Base-by-base conservation (phyloP, 805 yeast species). In the Nakazawaea siamensis region DNA sequence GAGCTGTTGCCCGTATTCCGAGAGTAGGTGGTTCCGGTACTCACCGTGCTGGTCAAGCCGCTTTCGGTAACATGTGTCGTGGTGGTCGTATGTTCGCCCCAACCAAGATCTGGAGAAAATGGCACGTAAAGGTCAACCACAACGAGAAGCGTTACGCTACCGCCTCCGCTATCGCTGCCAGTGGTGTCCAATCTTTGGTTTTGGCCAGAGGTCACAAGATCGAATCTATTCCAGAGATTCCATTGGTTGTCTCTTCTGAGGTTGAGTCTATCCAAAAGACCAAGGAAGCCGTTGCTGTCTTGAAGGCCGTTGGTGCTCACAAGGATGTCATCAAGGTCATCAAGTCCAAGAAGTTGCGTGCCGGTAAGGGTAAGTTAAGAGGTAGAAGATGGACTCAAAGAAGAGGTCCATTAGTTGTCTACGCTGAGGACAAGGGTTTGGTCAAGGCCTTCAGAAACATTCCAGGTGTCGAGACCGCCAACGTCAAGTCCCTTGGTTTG, bases 61-160 rank as follows among this genome's bases (percentile, higher is more conserved):
- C 98, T 67, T 92, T 92, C 80, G 98, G 98, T 82, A 92, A 92
- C 92, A 92, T 92, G 98, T 92, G 98, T 80, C 90, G 98, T 74
- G 97, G 97, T 70, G 98, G 98, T 78, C 95, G 98, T 75, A 92
- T 92, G 97, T 92, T 92, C 65, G 97, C 98, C 71, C 98, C 98
- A 70, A 92, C 98, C 72, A 92, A 92, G 81, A 88, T 95, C 72
- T 92, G 98, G 98, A 87, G 98, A 84, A 90, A 80, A 76, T 92
- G 98, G 98, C 94, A 92, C 87, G 94, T 92, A 63, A 92, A 88
- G 82, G 95, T 92, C 64, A 92, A 92, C 95, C 96, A 87, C 73
- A 90, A 90, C 86, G 95, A 92, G 78, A 90, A 90, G 82, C 88
- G 97, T 74, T 92, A 88, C 73, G 98, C 98, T 53, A 90, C 97